Evolutionary conservation across 352 stramenopile species (phyloP), one percentile per base, ranked within the genome.

Genomic region (Pythium biforme): DNA sequence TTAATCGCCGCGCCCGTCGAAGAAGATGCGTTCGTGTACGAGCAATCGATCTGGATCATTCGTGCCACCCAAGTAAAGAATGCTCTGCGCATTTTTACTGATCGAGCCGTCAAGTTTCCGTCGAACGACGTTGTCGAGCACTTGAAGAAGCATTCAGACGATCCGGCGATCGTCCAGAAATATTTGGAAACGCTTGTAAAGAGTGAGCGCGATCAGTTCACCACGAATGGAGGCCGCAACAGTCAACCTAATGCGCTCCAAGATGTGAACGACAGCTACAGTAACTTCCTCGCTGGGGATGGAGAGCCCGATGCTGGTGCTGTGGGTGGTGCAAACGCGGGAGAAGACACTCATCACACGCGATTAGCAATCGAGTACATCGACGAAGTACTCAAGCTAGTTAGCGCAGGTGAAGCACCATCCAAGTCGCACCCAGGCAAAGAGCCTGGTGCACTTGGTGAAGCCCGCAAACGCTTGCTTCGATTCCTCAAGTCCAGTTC

Each of bases 31-130:
- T 83, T 97, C 39, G 88, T 97, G 47, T 97, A 90, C 59, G 84
- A 95, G 55, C 75, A 92, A 61, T 94, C 88, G 26, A 77, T 91
- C 54, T 93, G 86, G 88, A 92, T 96, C 72, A 81, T 94, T 29
- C 79, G 92, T 34, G 78, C 77, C 0, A 88, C 79, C 6, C 68
- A 76, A 26, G 71, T 88, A 4, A 92, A 94, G 66, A 80, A 91
- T 37, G 83, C 83, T 20, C 64, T 95, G 14, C 84, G 86, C 6
- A 88, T 95, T 51, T 95, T 95, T 61, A 95, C 84, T 10, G 83
- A 94, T 29, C 84, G 84, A 12, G 69, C 79, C 15, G 73, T 81
- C 26, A 74, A 82, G 12, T 66, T 93, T 23, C 63, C 82, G 8
- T 90, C 85, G 10, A 92, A 92, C 52, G 86, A 94, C 47, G 81